Evolutionary conservation across 768 basidiomycete species (phyloP).

Genomic region (Termitomyces sp.): DNA sequence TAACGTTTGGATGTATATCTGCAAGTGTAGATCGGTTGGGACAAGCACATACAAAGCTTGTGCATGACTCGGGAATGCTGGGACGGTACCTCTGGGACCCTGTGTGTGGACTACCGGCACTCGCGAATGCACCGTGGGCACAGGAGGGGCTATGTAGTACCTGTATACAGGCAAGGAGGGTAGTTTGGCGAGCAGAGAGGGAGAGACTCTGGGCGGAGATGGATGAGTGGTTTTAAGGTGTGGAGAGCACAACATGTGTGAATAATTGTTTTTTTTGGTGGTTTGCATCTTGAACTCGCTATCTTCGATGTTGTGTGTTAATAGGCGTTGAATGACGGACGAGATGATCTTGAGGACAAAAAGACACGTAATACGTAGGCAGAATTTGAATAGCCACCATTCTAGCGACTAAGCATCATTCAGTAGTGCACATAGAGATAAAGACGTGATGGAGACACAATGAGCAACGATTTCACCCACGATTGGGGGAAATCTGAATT

Average conservation of each 20-base stretch:
- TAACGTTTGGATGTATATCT: background rate
- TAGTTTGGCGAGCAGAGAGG: conserved; percentile 4
- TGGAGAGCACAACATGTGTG: background rate
- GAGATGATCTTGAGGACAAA: too few species aligned
- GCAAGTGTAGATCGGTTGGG: background rate
- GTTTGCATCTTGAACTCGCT: background rate
- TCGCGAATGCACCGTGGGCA: conserved; percentile 10
- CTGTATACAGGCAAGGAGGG: conserved; percentile 7
- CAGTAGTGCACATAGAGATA: too few species aligned
- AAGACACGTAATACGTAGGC: too few species aligned
- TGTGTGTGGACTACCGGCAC: conserved; percentile 9
- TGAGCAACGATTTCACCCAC: too few species aligned
- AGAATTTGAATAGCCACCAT: too few species aligned
- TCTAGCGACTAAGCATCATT: too few species aligned
- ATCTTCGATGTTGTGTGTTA: background rate
- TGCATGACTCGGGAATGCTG: conserved; percentile 8
- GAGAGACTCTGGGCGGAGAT: conserved; percentile 12
- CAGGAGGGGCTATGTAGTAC: conserved; percentile 6
- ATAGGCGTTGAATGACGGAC: background rate
- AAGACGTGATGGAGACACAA: too few species aligned
- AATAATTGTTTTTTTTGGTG: background rate
- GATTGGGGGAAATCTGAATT: too few species aligned
- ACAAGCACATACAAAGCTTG: conserved; percentile 3
- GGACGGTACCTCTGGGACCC: conserved; percentile 4
- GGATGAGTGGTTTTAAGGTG: conserved; percentile 6